A percentile compares a stretch with the other conserved stretches of the same genome.
These are phyloP conservation scores for Fusarium metavorans DNA, from an alignment of 2,329 filamentous ascomycete genomes.

Conservation along the genomic window DNA sequence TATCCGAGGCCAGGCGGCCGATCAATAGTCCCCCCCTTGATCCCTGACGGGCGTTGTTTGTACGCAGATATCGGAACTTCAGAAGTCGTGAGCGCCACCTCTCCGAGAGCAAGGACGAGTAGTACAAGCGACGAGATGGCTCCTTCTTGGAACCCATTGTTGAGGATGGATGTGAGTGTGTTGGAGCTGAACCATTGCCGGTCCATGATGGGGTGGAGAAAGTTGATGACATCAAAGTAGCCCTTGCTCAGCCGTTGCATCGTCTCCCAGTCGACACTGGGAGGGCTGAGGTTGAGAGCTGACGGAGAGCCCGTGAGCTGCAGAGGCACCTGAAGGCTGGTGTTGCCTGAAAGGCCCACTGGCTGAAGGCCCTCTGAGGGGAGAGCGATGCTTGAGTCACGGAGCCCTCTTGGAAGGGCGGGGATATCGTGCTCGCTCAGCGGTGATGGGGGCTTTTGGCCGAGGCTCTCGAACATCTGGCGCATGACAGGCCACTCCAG, in stretches of 20 bases:
- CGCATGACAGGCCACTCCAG: conserved; percentile 44
- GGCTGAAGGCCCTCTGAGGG: conserved; percentile 41
- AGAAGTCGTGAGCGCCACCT: conserved; percentile 65
- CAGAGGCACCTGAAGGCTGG: conserved; percentile 35
- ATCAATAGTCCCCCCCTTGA: conserved; percentile 62
- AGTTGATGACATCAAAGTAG: conserved; percentile 71
- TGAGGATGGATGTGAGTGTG: conserved; percentile 59
- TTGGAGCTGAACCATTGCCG: conserved; percentile 64
- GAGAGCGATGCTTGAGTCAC: conserved; percentile 34
- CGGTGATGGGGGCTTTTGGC: conserved; percentile 37
- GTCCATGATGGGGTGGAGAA: conserved; percentile 69
- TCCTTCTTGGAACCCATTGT: conserved; percentile 60
- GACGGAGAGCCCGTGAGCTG: conserved; percentile 32
- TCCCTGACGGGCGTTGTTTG: conserved; percentile 61
- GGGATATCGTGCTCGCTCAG: conserved; percentile 31
- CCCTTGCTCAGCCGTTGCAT: conserved; percentile 64
- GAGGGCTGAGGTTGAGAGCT: conserved; percentile 26
- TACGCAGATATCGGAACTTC: conserved; percentile 59
- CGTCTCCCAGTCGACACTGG: conserved; percentile 58
- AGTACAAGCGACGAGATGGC: conserved; percentile 64
- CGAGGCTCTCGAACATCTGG: conserved; percentile 42
- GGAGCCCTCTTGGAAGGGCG: conserved; percentile 36
- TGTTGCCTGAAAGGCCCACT: conserved; percentile 29
- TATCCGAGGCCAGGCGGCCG: conserved; percentile 68
- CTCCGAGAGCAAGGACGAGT: conserved; percentile 69